Conservation (phyloP, 306 rosid species). For the Ormosia emarginata region DNA sequence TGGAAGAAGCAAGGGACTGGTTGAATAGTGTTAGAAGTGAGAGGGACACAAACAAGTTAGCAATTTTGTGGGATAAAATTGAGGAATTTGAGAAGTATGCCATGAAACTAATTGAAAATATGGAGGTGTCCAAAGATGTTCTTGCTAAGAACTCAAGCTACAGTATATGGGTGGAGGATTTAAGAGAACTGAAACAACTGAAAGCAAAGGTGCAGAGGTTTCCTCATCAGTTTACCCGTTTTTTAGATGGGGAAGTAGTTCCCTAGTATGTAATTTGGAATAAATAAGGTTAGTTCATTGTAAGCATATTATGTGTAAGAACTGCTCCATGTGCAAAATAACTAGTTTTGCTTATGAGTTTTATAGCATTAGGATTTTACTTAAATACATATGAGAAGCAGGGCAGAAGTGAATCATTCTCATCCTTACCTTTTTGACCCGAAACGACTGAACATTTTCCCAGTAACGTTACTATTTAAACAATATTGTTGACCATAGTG, state of each 20-base stretch:
- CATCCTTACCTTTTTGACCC: no score
- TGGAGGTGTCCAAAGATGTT: conserved; percentile 77
- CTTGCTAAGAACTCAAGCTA: conserved; percentile 77
- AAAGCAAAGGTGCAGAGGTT: conserved; percentile 31
- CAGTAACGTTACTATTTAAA: no score
- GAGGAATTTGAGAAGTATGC: conserved; percentile 60
- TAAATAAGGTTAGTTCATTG: conserved; percentile 13
- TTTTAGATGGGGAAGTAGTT: conserved; percentile 35
- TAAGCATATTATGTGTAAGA: not conserved
- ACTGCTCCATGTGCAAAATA: conserved; percentile 24
- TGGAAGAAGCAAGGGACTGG: conserved; percentile 90
- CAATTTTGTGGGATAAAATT: conserved; percentile 42
- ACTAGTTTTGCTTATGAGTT: conserved; percentile 17
- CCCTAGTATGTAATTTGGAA: conserved; percentile 24
- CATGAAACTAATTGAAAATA: conserved; percentile 35
- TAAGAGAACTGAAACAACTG: conserved; percentile 40
- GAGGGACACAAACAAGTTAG: conserved; percentile 37
- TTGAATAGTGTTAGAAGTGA: conserved; percentile 51
- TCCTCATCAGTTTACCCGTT: conserved; percentile 31
- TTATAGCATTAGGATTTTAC: not conserved
- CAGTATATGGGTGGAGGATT: conserved; percentile 49
- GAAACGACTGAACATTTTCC: no score
- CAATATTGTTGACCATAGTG: no score
- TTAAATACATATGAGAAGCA: no score
- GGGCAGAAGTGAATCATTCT: no score